phyloP scores from a whole-genome alignment of 345 rosid genomes.

The Arabis alpina region DNA sequence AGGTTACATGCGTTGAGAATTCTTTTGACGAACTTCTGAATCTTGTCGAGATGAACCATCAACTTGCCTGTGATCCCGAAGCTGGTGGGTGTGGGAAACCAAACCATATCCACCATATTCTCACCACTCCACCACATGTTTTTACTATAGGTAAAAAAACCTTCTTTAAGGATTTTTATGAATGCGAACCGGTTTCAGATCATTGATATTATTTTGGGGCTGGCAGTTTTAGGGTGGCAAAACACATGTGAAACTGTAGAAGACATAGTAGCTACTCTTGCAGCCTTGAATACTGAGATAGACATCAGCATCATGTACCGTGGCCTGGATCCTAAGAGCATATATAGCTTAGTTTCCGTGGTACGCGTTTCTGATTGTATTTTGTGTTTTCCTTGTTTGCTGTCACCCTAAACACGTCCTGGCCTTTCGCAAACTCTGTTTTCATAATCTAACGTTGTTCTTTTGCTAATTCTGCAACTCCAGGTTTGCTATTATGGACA shows the following conservation, averaged over 20 bases:
- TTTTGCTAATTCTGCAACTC: slow-evolving; percentile 36
- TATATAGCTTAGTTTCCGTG: slow-evolving; percentile 82
- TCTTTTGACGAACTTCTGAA: slow-evolving; percentile 78
- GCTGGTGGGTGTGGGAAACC: slow-evolving; percentile 87
- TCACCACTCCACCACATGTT: slow-evolving; percentile 74
- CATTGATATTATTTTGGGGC: slow-evolving; percentile 16
- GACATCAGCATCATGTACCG: slow-evolving; percentile 85
- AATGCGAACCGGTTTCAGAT: slow-evolving; percentile 22
- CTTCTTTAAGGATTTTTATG: not conserved
- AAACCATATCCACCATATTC: slow-evolving; percentile 79
- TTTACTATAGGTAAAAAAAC: slow-evolving; percentile 73
- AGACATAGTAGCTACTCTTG: slow-evolving; percentile 85
- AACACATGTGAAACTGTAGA: slow-evolving; percentile 82
- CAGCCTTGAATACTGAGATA: slow-evolving; percentile 75
- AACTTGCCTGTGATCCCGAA: slow-evolving; percentile 85
- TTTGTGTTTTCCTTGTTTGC: not conserved
- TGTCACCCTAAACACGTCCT: not conserved
- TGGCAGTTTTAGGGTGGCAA: slow-evolving; percentile 97
- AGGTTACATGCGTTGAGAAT: slow-evolving; percentile 75
- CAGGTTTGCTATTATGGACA: slow-evolving; percentile 99
- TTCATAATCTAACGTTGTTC: slow-evolving; percentile 8
- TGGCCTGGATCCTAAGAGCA: slow-evolving; percentile 71
- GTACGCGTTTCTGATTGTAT: slow-evolving; percentile 45
- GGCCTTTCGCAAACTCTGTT: too few species aligned
- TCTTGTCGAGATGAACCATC: slow-evolving; percentile 90